A percentile compares a stretch with the other conserved stretches of the same genome.
Evolutionary conservation across 352 stramenopile genomes (phyloP).

Genomic region (Thalassiosira exigua): DNA sequence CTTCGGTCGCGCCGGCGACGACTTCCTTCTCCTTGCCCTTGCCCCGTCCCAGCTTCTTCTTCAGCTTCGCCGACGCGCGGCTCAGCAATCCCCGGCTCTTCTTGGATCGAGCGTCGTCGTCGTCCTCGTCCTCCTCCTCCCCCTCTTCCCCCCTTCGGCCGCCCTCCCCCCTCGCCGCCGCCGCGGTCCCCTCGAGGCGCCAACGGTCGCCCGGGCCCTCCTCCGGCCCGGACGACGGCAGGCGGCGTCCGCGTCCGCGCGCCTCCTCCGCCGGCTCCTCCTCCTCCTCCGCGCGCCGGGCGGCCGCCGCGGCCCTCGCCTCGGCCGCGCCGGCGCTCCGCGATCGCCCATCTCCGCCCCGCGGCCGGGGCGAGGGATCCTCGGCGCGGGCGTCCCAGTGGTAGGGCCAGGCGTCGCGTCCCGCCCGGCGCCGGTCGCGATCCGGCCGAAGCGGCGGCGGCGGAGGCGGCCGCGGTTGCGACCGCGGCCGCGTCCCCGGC

Average conservation of each 20-base stretch:
- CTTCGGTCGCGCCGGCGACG: not conserved
- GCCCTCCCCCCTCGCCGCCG: no score
- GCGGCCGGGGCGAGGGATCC: not conserved
- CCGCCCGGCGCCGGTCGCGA: not conserved
- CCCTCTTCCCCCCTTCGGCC: no score
- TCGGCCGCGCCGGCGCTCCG: not conserved
- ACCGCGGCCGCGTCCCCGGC: not conserved
- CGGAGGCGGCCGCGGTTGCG: not conserved
- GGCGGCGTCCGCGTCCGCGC: not conserved
- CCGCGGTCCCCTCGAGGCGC: no score
- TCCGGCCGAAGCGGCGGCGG: no score
- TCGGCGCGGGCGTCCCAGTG: not conserved
- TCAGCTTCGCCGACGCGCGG: slow-evolving; percentile 10
- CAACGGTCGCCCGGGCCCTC: no score
- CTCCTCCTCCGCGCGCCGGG: not conserved
- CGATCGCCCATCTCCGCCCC: not conserved
- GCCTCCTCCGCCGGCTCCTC: no score
- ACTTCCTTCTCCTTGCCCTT: slow-evolving; percentile 6
- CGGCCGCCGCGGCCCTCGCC: not conserved
- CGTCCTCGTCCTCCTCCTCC: not conserved
- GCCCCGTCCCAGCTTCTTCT: slow-evolving; percentile 9
- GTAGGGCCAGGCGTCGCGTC: not conserved
- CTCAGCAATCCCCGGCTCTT: slow-evolving; percentile 13
- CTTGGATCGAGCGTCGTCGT: slow-evolving; percentile 10
- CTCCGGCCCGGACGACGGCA: no score